A percentile compares a stretch with the other conserved stretches of the same genome.
phyloP scores from a whole-genome alignment of 441 rosid species.

The Euphorbia celastroides region DNA sequence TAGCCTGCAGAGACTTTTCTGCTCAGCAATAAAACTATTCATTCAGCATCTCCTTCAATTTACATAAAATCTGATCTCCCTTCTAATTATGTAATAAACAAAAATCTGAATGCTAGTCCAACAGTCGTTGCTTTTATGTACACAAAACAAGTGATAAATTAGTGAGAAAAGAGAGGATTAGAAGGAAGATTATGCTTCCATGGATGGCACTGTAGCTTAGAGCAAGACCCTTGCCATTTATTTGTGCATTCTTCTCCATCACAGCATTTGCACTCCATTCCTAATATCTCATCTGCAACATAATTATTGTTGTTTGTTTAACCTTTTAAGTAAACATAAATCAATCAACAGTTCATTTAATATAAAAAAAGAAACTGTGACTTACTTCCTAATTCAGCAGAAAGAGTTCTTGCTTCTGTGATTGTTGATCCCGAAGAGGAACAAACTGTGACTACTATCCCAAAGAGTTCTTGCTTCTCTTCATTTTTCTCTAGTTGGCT shows the following conservation, averaged over 20 bases:
- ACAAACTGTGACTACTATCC: conserved; percentile 18
- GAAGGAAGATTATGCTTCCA: conserved; percentile 33
- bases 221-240: conserved; percentile 41
- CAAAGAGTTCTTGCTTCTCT: background rate
- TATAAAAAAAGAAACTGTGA: background rate
- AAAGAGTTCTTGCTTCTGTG: conserved; percentile 35
- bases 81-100: background rate
- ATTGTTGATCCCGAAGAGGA: background rate
- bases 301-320: background rate
- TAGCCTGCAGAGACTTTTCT: background rate
- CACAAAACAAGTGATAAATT: background rate
- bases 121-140: background rate
- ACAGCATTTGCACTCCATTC: conserved; percentile 50
- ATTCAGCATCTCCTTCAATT: background rate
- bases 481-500: conserved; percentile 2
- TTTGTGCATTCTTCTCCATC: conserved; percentile 28
- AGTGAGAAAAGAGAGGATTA: background rate
- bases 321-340: background rate
- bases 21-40: background rate
- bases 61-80: background rate
- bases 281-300: conserved; percentile 27
- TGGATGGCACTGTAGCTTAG: conserved; percentile 38
- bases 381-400: conserved; percentile 29
- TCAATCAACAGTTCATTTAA: background rate
- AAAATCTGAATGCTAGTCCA: background rate